Percentiles rank a stretch among this genome's conserved stretches.
Evolutionary conservation across 1,139 yeast species (phyloP).

Genomic region (Oligophagozyma castellii): DNA sequence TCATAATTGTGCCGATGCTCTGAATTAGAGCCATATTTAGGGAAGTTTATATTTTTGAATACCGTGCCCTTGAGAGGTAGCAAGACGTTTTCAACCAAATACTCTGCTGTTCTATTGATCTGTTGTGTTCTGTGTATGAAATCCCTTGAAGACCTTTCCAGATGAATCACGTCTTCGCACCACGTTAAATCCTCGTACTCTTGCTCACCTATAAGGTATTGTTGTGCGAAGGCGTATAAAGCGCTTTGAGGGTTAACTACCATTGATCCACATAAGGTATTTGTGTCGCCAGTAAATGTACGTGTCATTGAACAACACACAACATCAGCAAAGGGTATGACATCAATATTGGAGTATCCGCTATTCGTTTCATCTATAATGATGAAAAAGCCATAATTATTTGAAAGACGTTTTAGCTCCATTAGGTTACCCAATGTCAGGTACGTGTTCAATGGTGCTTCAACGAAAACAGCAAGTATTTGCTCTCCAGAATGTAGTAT

Average conservation of each 20-base stretch:
- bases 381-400: slow-evolving; percentile 56
- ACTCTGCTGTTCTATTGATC: slow-evolving; percentile 54
- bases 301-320: slow-evolving; percentile 89
- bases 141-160: slow-evolving; percentile 89
- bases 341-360: slow-evolving; percentile 72
- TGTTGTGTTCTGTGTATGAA: slow-evolving; percentile 54
- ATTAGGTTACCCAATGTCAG: slow-evolving; percentile 68
- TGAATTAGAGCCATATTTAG: slow-evolving; percentile 32
- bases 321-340: slow-evolving; percentile 70
- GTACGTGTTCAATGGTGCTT: slow-evolving; percentile 88
- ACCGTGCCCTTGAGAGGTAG: slow-evolving; percentile 29
- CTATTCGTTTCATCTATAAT: slow-evolving; percentile 93
- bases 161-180: slow-evolving; percentile 87
- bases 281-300: slow-evolving; percentile 87
- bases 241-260: slow-evolving; percentile 58
- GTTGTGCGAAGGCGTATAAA: slow-evolving; percentile 27
- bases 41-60: slow-evolving; percentile 58
- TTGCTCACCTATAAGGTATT: slow-evolving; percentile 15
- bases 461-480: slow-evolving; percentile 65
- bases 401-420: slow-evolving; percentile 51
- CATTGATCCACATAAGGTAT: slow-evolving; percentile 89
- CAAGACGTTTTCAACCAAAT: slow-evolving; percentile 35
- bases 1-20: slow-evolving; percentile 56
- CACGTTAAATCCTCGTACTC: slow-evolving; percentile 62
- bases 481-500: slow-evolving; percentile 48